Evolutionary conservation across 2,329 filamentous ascomycete species (phyloP), one percentile per base, ranked within the genome.

Genomic region (Exserohilum rostratum): DNA sequence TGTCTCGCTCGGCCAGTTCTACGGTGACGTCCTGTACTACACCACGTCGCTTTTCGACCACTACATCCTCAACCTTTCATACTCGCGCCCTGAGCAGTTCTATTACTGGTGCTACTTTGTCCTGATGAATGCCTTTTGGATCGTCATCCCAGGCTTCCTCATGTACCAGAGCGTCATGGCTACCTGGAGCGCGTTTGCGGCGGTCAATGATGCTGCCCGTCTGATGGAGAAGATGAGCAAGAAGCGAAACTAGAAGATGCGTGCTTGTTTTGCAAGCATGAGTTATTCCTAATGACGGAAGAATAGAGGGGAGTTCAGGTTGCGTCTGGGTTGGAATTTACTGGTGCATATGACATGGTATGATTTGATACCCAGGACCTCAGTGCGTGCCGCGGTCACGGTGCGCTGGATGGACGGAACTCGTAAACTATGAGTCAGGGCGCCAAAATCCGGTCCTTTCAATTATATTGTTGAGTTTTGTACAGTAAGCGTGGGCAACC

Each of bases 21-120:
- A 88, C 69, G 85, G 86, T 38, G 85, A 87, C 67, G 75, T 83
- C 3, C 75, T 88, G 31, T 88, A 88, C 75, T 88, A 86, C 70
- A 83, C 83, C 1, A 88, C 86, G 0, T 83, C 83, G 65, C 72
- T 85, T 60, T 86, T 85, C 67, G 85, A 88, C 68, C 79, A 85
- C 64, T 82, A 82, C 62, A 76, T 80, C 50, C 76, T 82, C 57
- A 78, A 79, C 9, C 68, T 82, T 17, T 76, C 78, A 10, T 87
- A 87, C 69, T 85, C 82, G 60, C 77, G 86, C 53, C 86, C 86
- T 0, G 86, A 88, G 71, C 76, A 79, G 4, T 83, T 83, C 59
- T 88, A 88, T 71, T 88, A 85, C 70, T 88, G 85, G 84, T 77
- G 82, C 35, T 88, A 88, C 71, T 88, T 85, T 69, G 81, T 88